Conservation (phyloP, 805 yeast species). For the Kuraishia piskuri region DNA sequence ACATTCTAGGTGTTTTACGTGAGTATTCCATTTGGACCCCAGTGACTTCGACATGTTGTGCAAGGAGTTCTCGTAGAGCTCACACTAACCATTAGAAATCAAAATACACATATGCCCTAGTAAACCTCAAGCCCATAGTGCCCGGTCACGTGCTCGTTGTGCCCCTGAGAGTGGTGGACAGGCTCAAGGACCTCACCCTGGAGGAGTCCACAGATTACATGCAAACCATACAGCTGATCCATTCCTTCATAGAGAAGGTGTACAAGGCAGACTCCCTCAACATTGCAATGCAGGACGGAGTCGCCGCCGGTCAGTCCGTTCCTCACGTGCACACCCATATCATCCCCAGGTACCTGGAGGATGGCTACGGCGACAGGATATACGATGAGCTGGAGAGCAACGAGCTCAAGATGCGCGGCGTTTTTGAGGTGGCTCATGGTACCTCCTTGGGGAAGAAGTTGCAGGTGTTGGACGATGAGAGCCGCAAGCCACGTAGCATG, state of each 20-base stretch:
- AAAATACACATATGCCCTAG: constrained; percentile 70
- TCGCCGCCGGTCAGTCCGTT: constrained; percentile 91
- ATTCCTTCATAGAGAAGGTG: constrained; percentile 52
- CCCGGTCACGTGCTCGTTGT: constrained; percentile 89
- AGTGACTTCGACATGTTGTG: too few relatives aligned
- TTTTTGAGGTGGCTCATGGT: constrained; percentile 21
- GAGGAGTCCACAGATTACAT: constrained; percentile 78
- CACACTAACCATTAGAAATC: constrained; percentile 36
- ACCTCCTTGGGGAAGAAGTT: constrained; percentile 13
- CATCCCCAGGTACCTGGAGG: constrained; percentile 69
- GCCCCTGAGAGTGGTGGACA: constrained; percentile 61
- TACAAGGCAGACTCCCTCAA: constrained; percentile 81
- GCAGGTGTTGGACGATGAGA: constrained; percentile 36
- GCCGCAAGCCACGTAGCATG: constrained; percentile 46
- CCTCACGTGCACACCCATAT: constrained; percentile 94
- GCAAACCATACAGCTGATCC: constrained; percentile 61
- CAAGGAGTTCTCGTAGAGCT: too few relatives aligned
- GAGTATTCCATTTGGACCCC: background rate
- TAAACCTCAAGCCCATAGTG: constrained; percentile 83
- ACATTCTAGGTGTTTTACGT: constrained; percentile 11
- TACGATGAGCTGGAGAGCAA: constrained; percentile 54
- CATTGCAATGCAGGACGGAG: constrained; percentile 93
- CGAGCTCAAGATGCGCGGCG: constrained; percentile 38
- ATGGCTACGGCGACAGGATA: constrained; percentile 60
- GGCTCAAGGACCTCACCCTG: constrained; percentile 59